Evolutionary conservation across 225 moss, liverwort and hornwort species (phyloP), one percentile per base, ranked within the genome.

Genomic region (Ulota crispa): DNA sequence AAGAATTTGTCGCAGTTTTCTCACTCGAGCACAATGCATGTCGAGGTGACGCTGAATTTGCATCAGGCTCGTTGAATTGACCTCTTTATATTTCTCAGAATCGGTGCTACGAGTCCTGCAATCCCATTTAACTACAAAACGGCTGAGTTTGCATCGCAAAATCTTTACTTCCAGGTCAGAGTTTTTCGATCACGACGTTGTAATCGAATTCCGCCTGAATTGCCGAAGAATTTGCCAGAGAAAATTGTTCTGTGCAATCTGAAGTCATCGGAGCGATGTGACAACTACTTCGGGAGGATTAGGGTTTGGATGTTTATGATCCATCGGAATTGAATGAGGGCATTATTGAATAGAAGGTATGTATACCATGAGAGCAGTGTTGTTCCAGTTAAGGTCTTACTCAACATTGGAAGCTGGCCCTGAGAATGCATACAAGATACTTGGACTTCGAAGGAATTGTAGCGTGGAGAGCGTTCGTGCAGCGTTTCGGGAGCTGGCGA

Each of bases 361-460:
- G 85, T 59, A 71, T 83, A 7, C 61, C 36, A 77, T 70, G 85
- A 82, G 70, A 70, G 70, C 78, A 45, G 71, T 71, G 75, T 68
- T 82, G 75, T 68, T 82, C 15, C 61, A 81, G 50, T 56, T 68
- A 26, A 83, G 85, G 69, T 68, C 72, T 24, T 86, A 70, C 41
- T 90, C 90, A 21, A 79, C 85, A 28, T 72, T 80, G 61, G 77
- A 66, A 63, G 61, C 73, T 57, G 75, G 86, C 53, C 56, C 77
- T n/a, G 88, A 88, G 54, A 98, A 81, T 85, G 97, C 97, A 11
- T 98, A 98, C 77, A 91, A 93, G 72, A 90, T 98, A 36, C 89
- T 98, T 57, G 95, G 95, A n/a, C 62, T 98, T 36, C 68, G 88
- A 67, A 81, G 87, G 69, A 57, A 82, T 72, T 92, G 92, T 68